Percentiles rank a stretch among this genome's conserved stretches.
Conservation (phyloP, 2,329 filamentous ascomycete genomes). For the Colletotrichum liaoningense region DNA sequence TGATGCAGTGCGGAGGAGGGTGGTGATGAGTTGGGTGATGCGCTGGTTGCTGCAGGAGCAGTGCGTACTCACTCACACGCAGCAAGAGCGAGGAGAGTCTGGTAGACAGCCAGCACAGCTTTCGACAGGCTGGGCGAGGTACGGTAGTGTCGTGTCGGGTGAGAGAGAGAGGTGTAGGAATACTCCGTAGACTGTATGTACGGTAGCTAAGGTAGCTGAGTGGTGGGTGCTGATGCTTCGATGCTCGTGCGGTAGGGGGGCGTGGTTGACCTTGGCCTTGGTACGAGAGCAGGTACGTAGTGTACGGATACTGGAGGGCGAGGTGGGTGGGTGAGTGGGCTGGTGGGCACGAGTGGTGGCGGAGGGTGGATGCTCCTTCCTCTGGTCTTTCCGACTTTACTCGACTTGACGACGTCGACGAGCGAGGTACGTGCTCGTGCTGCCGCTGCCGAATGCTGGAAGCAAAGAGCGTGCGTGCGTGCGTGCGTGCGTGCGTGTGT, state of each 20-base stretch:
- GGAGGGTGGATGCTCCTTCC: conserved; percentile 10
- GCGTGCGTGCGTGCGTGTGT: not conserved
- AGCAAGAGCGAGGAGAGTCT: not conserved
- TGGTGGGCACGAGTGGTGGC: not conserved
- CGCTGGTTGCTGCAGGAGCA: not conserved
- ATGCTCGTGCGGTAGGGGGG: conserved; percentile 15
- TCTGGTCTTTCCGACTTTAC: conserved; percentile 1
- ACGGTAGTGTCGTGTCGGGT: not conserved
- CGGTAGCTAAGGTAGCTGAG: not conserved
- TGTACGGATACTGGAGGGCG: not conserved
- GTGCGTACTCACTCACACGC: not conserved
- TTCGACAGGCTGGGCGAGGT: conserved; percentile 1
- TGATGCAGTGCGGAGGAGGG: not conserved
- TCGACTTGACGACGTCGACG: conserved; percentile 11
- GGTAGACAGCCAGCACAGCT: conserved; percentile 5
- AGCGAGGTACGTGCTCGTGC: not conserved
- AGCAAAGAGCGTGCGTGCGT: not conserved
- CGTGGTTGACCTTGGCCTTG: conserved; percentile 18
- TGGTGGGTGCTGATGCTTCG: conserved; percentile 1
- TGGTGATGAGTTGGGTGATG: conserved; percentile 5
- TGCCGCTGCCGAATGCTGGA: not conserved
- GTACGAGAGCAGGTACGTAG: not conserved
- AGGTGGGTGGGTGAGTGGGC: conserved; percentile 8
- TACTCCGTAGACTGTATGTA: too few relatives aligned
- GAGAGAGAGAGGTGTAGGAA: not conserved